Evolutionary conservation across 495 filamentous ascomycete species (phyloP).

Genomic region (Pseudomonodictys pantanalensis): DNA sequence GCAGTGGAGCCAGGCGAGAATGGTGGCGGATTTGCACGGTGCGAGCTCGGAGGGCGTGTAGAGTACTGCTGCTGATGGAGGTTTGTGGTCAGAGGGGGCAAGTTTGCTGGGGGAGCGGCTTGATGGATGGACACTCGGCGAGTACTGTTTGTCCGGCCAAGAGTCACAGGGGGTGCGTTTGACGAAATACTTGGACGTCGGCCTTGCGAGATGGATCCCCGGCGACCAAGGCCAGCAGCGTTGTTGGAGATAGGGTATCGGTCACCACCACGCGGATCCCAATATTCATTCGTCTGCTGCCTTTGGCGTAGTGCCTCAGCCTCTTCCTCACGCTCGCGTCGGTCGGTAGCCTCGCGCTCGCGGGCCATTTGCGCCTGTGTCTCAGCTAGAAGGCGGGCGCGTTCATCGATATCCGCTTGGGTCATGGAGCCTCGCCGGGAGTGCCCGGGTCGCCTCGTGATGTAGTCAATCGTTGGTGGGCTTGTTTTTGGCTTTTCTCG

Average conservation of each 20-base stretch:
- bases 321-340: conserved; percentile 14
- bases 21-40: conserved; percentile 3
- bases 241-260: conserved; percentile 8
- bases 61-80: conserved; percentile 3
- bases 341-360: conserved; percentile 9
- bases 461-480: conserved; percentile 8
- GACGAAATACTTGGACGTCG: conserved; percentile 17
- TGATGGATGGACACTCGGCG: conserved; percentile 24
- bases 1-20: conserved; percentile 5
- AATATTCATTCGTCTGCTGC: conserved; percentile 17
- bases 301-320: conserved; percentile 15
- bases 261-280: conserved; percentile 19
- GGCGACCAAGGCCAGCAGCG: conserved; percentile 8
- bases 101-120: conserved; percentile 2
- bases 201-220: conserved; percentile 11
- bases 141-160: conserved; percentile 14
- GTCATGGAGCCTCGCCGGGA: conserved; percentile 13
- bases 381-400: background rate
- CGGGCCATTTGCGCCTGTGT: conserved; percentile 17
- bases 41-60: conserved; percentile 14
- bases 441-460: conserved; percentile 2
- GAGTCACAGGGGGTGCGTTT: conserved; percentile 2
- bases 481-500: background rate
- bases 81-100: conserved; percentile 1
- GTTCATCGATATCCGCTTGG: conserved; percentile 3